Evolutionary conservation across 768 basidiomycete genomes (phyloP), one percentile per base, ranked within the genome.

Genomic region (Leucocoprinus sp.): DNA sequence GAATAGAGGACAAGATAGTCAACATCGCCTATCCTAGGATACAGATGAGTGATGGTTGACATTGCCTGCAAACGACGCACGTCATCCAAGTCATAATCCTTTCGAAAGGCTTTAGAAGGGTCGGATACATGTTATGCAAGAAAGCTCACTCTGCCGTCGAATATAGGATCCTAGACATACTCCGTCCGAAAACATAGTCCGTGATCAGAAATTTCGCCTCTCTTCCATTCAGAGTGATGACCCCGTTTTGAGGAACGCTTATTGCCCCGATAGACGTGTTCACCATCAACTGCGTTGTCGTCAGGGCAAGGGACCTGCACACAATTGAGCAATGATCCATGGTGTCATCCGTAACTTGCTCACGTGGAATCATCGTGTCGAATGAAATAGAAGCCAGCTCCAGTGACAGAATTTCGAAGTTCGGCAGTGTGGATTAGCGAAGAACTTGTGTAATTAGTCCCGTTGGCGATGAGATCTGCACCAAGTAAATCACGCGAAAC

Each of bases 151-250:
- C 72, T 0, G 86, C 83, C 1, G 87, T 89, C 2, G 86, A 81
- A 60, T 85, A 90, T 2, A 74, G 60, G 2, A 85, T 55, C 45
- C 63, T 68, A 6, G 79, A 78, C 21, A 2, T 28, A 12, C 64
- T 66, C 4, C 52, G 42, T n/a, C 89, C 89, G 56, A 86, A 88
- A 8, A 72, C 64, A 56, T 86, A 86, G 58, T 86, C 78, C 0
- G 83, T 78, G 9, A 84, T 67, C 22, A 90, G 62, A 21, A 88
- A 66, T 57, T 86, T 88, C 37, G 80, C 84, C 59, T 88, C 76
- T 15, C 87, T 72, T 7, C 87, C 88, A 24, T 62, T 55, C 8
- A 91, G 72, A 1, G 75, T 72, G 50, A 89, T 75, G n/a, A 67
- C 40, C 26, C 70, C 70, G 5, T 52, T 58, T 43, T 60, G 50